Conservation (phyloP, 352 stramenopile species). For the Globisporangium nagaii region DNA sequence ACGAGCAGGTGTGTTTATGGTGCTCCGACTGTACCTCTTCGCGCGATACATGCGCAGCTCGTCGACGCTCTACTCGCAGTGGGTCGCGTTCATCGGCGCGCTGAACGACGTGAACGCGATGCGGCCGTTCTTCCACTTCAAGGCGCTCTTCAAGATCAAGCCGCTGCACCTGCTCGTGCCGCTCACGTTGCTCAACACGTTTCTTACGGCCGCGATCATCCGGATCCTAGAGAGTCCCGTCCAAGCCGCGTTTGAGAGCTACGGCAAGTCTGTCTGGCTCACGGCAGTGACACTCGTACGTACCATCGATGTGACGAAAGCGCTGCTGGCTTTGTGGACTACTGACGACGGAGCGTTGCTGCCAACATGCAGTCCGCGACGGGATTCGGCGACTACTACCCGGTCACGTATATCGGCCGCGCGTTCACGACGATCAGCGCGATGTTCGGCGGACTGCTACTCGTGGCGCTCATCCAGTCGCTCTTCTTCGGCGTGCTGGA, state of each 20-base stretch:
- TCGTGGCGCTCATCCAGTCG: slow-evolving; percentile 69
- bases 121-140: slow-evolving; percentile 79
- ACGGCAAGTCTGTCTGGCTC: slow-evolving; percentile 70
- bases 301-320: not conserved
- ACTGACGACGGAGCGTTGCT: not conserved
- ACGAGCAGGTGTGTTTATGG: slow-evolving; percentile 57
- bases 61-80: slow-evolving; percentile 68
- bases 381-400: slow-evolving; percentile 68
- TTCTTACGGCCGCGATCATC: slow-evolving; percentile 63
- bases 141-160: slow-evolving; percentile 67
- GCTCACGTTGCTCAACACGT: slow-evolving; percentile 44
- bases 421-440: slow-evolving; percentile 49
- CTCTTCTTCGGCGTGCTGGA: slow-evolving; percentile 75
- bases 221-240: slow-evolving; percentile 67
- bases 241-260: slow-evolving; percentile 57
- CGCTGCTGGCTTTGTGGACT: not conserved
- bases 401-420: slow-evolving; percentile 59
- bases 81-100: slow-evolving; percentile 64
- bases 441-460: slow-evolving; percentile 66
- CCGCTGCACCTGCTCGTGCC: slow-evolving; percentile 58
- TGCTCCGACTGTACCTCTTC: slow-evolving; percentile 55
- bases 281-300: slow-evolving; percentile 63
- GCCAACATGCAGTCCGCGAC: slow-evolving; percentile 37
- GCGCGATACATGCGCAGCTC: slow-evolving; percentile 63
- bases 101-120: slow-evolving; percentile 76